These are phyloP conservation scores for Pleurotus pulmonarius DNA, from an alignment of 768 basidiomycete genomes.

Conservation along the genomic window DNA sequence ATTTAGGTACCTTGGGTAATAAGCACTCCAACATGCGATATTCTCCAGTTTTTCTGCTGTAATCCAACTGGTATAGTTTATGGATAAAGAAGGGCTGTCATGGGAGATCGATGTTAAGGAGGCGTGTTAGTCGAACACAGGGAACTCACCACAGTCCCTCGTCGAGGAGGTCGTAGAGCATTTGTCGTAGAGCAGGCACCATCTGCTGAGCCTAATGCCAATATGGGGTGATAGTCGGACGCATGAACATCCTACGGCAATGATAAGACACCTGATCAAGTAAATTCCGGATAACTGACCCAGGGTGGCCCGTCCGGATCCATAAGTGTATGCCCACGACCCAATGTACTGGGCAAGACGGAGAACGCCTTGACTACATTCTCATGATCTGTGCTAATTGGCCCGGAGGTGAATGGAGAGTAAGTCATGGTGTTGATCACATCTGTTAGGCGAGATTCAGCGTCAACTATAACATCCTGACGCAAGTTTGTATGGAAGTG, in stretches of 20 bases:
- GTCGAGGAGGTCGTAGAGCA: conserved; percentile 58
- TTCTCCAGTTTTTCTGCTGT: conserved; percentile 67
- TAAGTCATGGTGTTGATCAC: conserved; percentile 67
- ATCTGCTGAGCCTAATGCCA: conserved; percentile 81
- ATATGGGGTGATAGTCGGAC: conserved; percentile 86
- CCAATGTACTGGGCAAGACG: conserved; percentile 67
- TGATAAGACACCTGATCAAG: not conserved
- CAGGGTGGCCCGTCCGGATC: conserved; percentile 80
- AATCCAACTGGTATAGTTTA: conserved; percentile 85
- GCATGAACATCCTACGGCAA: conserved; percentile 55
- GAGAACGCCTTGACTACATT: conserved; percentile 76
- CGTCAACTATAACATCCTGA: not conserved
- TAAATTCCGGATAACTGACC: conserved; percentile 45
- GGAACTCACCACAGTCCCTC: conserved; percentile 63
- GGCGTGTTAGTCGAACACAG: not conserved
- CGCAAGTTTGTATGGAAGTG: not conserved
- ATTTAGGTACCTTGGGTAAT: conserved; percentile 56
- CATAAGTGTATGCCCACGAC: conserved; percentile 65
- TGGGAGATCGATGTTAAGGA: not conserved
- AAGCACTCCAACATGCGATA: conserved; percentile 90
- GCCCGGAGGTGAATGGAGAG: conserved; percentile 64
- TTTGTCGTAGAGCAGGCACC: conserved; percentile 79
- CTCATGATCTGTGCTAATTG: conserved; percentile 80
- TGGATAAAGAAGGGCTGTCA: conserved; percentile 71
- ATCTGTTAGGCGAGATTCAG: conserved; percentile 37